A percentile compares a stretch with the other conserved stretches of the same genome.
Evolutionary conservation across 129 eudicot genomes (phyloP).

Genomic region (Helichrysum umbraculigerum): DNA sequence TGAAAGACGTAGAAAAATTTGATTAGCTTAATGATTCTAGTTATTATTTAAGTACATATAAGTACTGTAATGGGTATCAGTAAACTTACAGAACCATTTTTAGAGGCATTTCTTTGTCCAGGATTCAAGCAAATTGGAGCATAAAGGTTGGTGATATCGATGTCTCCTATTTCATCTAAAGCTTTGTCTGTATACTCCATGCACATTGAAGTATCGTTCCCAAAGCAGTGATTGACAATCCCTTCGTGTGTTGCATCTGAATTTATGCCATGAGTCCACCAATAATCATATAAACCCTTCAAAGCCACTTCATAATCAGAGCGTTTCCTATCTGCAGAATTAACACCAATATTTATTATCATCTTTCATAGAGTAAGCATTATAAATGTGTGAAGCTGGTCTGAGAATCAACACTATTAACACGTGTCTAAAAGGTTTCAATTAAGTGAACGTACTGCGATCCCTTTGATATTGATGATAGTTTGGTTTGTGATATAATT

Average conservation of each 20-base stretch:
- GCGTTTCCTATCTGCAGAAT: neutral
- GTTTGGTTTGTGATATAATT: constrained; percentile 44
- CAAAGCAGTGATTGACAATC: neutral
- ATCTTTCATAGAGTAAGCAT: neutral
- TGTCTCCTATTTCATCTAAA: neutral
- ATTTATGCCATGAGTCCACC: neutral
- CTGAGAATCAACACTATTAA: neutral
- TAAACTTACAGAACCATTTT: neutral
- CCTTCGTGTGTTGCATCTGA: neutral
- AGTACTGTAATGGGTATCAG: neutral
- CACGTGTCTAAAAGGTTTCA: no score
- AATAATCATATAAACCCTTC: neutral
- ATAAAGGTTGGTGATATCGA: neutral
- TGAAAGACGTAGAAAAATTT: neutral
- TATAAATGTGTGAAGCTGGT: neutral
- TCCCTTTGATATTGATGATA: constrained; percentile 41
- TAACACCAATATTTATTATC: neutral
- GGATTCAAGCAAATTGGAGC: neutral
- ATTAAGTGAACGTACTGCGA: constrained; percentile 34
- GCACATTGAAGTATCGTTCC: neutral
- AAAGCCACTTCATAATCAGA: neutral
- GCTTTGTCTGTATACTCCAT: neutral
- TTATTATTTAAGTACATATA: neutral
- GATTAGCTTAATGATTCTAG: neutral
- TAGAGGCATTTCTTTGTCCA: neutral